phyloP scores from a whole-genome alignment of 331 rosid species.

The Malus hybrid region DNA sequence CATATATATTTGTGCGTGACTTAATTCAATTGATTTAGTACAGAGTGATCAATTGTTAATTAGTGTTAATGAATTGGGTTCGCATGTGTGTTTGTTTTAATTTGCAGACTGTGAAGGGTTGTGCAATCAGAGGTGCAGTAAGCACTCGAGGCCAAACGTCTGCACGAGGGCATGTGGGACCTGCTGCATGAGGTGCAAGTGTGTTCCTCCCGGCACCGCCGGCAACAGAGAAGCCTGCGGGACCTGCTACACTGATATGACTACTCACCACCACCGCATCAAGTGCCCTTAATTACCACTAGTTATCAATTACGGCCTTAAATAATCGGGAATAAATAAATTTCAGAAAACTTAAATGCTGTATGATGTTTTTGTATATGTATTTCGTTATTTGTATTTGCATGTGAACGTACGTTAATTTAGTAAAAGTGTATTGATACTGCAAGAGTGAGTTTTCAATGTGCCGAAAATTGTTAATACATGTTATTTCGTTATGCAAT shows the following conservation, averaged over 20 bases:
- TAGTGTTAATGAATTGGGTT: neutral
- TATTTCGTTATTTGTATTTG: too few relatives aligned
- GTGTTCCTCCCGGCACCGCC: conserved; percentile 78
- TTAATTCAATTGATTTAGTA: neutral
- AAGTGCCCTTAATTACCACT: conserved; percentile 50
- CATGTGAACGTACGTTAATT: neutral
- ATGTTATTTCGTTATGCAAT: too few relatives aligned
- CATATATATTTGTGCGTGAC: neutral
- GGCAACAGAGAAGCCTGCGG: conserved; percentile 69
- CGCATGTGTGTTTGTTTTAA: neutral
- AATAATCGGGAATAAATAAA: neutral
- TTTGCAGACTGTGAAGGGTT: conserved; percentile 43
- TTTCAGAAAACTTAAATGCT: neutral
- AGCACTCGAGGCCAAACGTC: conserved; percentile 59
- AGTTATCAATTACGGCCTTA: neutral
- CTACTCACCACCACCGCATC: conserved; percentile 56
- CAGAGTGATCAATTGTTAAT: neutral
- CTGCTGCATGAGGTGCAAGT: conserved; percentile 73
- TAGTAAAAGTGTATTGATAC: too few relatives aligned
- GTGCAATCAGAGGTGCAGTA: conserved; percentile 48
- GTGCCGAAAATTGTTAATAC: too few relatives aligned
- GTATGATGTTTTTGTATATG: neutral
- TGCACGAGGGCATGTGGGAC: conserved; percentile 58
- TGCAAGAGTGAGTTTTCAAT: too few relatives aligned
- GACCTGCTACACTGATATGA: conserved; percentile 63